Percentiles rank a stretch among this genome's conserved stretches.
Conservation (phyloP, 176 grass and related monocot genomes). For the Zea mays region DNA sequence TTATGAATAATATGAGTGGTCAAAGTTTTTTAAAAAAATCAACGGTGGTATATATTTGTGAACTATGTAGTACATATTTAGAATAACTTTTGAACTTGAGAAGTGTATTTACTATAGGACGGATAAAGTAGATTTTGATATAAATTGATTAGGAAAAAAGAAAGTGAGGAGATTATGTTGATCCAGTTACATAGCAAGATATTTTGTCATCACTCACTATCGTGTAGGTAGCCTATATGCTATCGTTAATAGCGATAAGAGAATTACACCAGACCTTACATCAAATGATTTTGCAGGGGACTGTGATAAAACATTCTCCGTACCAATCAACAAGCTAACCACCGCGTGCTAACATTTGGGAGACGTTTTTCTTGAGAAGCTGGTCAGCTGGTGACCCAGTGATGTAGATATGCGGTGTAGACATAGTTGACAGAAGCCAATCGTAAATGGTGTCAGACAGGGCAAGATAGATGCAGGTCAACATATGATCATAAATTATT, state of each 20-base stretch:
- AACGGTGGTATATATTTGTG: too few species aligned
- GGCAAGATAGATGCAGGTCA: too few species aligned
- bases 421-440: conserved; percentile 1
- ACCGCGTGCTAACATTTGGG: not conserved
- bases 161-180: not conserved
- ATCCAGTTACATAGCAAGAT: not conserved
- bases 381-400: not conserved
- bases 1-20: too few species aligned
- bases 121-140: too few species aligned
- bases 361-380: not conserved
- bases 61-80: too few species aligned
- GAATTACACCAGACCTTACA: conserved; percentile 20
- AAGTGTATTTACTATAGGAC: too few species aligned
- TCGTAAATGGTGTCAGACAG: not conserved
- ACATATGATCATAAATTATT: too few species aligned
- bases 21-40: too few species aligned
- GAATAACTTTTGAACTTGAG: too few species aligned
- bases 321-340: conserved; percentile 15
- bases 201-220: conserved; percentile 3
- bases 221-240: conserved; percentile 13
- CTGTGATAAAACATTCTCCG: not conserved
- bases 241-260: not conserved
- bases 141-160: not conserved
- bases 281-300: not conserved
- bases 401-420: not conserved